These are phyloP conservation scores for Neurospora sublineolata DNA, from an alignment of 495 filamentous ascomycete genomes.

Conservation along the genomic window DNA sequence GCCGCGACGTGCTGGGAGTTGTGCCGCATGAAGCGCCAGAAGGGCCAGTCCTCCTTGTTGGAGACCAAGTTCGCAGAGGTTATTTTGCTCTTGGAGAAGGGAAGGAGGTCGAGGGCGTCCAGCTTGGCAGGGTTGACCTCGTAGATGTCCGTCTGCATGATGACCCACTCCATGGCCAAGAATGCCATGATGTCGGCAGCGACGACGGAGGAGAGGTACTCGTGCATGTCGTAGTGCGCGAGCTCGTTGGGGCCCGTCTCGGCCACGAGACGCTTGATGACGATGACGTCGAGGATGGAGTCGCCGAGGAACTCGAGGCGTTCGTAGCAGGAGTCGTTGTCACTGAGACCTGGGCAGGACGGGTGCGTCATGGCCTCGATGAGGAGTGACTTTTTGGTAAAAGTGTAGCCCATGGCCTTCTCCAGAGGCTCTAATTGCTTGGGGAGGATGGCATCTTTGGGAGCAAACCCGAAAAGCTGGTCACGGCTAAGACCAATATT, in stretches of 20 bases:
- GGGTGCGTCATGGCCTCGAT: constrained; percentile 78
- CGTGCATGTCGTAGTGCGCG: constrained; percentile 57
- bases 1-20: constrained; percentile 29
- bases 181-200: constrained; percentile 88
- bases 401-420: constrained; percentile 54
- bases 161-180: constrained; percentile 49
- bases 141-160: constrained; percentile 18
- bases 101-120: constrained; percentile 6
- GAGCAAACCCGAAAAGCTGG: constrained; percentile 22
- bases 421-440: constrained; percentile 35
- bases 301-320: constrained; percentile 89
- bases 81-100: constrained; percentile 1
- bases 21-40: constrained; percentile 65
- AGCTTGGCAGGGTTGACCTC: constrained; percentile 9
- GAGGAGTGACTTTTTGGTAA: constrained; percentile 59
- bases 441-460: constrained; percentile 16
- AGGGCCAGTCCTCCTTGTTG: constrained; percentile 24
- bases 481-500: constrained; percentile 21
- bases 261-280: constrained; percentile 39
- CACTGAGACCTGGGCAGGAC: constrained; percentile 39
- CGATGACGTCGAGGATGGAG: constrained; percentile 67
- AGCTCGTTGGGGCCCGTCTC: constrained; percentile 29
- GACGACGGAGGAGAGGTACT: constrained; percentile 61
- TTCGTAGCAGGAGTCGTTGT: constrained; percentile 56
- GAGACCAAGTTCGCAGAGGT: neutral